These are phyloP conservation scores for Xylaria acuta DNA, from an alignment of 495 filamentous ascomycete genomes.

Conservation along the genomic window DNA sequence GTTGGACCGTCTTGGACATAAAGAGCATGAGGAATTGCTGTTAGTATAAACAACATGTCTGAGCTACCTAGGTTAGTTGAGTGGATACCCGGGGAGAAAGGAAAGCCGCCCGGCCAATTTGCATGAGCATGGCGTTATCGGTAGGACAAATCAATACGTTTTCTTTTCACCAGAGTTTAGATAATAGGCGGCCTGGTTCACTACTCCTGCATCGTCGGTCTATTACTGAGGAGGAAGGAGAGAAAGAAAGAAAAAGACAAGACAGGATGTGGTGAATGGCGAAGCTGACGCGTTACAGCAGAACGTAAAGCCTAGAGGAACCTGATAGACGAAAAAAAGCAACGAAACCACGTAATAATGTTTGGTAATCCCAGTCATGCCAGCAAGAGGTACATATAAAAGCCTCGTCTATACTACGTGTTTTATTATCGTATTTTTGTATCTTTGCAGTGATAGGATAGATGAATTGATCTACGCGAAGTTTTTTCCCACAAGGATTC, in stretches of 20 bases:
- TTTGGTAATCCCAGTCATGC: neutral
- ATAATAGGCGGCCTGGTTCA: slow-evolving; percentile 3
- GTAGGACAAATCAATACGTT: slow-evolving; percentile 32
- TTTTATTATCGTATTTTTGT: neutral
- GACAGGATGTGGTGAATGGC: neutral
- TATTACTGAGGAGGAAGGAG: neutral
- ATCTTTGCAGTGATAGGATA: neutral
- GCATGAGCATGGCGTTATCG: slow-evolving; percentile 45
- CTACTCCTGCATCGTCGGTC: neutral
- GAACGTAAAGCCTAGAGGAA: neutral
- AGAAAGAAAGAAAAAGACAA: neutral
- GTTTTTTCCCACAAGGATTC: neutral
- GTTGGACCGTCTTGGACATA: slow-evolving; percentile 20
- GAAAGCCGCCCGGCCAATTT: slow-evolving; percentile 33
- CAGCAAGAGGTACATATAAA: neutral
- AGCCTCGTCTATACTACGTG: neutral
- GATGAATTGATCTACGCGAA: neutral
- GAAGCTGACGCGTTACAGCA: neutral
- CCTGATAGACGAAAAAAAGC: neutral
- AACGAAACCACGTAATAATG: neutral
- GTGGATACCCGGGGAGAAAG: slow-evolving; percentile 20
- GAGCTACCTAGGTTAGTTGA: slow-evolving; percentile 25
- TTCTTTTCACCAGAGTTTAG: slow-evolving; percentile 22
- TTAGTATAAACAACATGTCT: slow-evolving; percentile 22
- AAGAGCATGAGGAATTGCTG: slow-evolving; percentile 13